A percentile compares a stretch with the other conserved stretches of the same genome.
phyloP scores from a whole-genome alignment of 1,139 yeast genomes.

The Chernovozyma sophiae-reginae region DNA sequence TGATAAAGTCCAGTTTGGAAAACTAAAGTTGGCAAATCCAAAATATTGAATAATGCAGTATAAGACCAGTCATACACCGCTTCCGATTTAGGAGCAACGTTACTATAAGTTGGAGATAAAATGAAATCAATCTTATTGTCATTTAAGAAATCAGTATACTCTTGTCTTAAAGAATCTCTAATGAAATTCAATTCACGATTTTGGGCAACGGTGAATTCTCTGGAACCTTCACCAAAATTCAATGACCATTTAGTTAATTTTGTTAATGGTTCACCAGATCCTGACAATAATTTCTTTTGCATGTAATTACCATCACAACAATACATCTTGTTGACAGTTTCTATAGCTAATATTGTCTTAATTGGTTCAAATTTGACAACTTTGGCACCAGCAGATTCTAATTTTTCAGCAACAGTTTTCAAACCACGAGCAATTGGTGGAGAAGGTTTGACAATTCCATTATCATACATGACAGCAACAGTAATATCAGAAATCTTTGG shows the following conservation, averaged over 20 bases:
- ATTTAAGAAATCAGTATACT: constrained; percentile 49
- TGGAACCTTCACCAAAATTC: constrained; percentile 55
- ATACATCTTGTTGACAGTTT: constrained; percentile 48
- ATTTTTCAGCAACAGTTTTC: constrained; percentile 23
- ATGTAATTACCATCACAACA: constrained; percentile 58
- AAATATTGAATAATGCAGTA: constrained; percentile 61
- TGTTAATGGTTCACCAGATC: constrained; percentile 62
- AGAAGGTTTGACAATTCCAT: constrained; percentile 35
- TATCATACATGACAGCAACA: constrained; percentile 38
- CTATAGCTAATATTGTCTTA: constrained; percentile 46
- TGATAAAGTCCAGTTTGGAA: constrained; percentile 61
- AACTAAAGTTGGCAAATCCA: constrained; percentile 59
- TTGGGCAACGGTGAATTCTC: constrained; percentile 37
- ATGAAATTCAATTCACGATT: constrained; percentile 44
- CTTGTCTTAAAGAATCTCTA: constrained; percentile 54
- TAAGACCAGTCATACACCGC: constrained; percentile 73
- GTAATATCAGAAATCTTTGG: constrained; percentile 39
- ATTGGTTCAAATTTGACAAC: constrained; percentile 48
- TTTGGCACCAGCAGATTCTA: constrained; percentile 28
- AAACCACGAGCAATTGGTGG: constrained; percentile 54
- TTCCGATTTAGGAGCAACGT: constrained; percentile 68
- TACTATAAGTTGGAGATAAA: constrained; percentile 64
- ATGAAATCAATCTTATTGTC: constrained; percentile 62
- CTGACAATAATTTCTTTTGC: constrained; percentile 48
- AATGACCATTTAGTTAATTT: constrained; percentile 60